A percentile compares a stretch with the other conserved stretches of the same genome.
phyloP scores from a whole-genome alignment of 2,329 filamentous ascomycete genomes.

The Pseudocercospora cruenta region DNA sequence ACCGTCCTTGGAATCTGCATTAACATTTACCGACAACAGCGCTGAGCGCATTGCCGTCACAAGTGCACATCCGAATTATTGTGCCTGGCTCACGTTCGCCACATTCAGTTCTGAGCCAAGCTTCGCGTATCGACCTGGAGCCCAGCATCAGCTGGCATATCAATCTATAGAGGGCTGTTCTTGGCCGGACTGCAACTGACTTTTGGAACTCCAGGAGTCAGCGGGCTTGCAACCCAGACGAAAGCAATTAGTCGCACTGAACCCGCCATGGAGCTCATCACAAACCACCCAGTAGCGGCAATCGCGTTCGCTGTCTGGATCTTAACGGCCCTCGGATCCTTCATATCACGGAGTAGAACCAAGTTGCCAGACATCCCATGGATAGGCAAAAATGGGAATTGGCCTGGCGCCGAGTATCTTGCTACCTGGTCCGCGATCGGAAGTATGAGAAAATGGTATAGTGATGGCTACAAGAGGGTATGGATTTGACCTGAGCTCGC shows the following conservation, averaged over 20 bases:
- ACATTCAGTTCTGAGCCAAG: too few species aligned
- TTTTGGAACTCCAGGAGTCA: too few species aligned
- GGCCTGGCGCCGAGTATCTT: constrained; percentile 17
- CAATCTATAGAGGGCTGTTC: too few species aligned
- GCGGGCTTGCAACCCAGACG: too few species aligned
- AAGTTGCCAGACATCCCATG: constrained; percentile 25
- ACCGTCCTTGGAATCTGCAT: not conserved
- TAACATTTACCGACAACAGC: too few species aligned
- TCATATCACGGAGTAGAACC: constrained; percentile 1
- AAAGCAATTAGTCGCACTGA: not conserved
- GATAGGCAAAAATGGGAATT: constrained; percentile 23
- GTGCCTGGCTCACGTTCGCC: too few species aligned
- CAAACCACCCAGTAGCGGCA: constrained; percentile 9
- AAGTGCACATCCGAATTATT: too few species aligned
- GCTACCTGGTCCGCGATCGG: constrained; percentile 21
- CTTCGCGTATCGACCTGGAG: too few species aligned
- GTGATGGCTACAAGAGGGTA: constrained; percentile 28
- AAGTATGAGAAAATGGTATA: constrained; percentile 21
- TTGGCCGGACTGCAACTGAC: not conserved
- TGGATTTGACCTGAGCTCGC: too few species aligned
- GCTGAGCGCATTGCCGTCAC: too few species aligned
- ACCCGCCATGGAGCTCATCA: not conserved
- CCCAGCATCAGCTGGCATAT: too few species aligned
- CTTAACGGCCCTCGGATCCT: not conserved
- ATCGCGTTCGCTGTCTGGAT: constrained; percentile 1